A percentile compares a stretch with the other conserved stretches of the same genome.
Evolutionary conservation across 2,329 filamentous ascomycete genomes (phyloP).

Genomic region (Cryphonectria japonica): DNA sequence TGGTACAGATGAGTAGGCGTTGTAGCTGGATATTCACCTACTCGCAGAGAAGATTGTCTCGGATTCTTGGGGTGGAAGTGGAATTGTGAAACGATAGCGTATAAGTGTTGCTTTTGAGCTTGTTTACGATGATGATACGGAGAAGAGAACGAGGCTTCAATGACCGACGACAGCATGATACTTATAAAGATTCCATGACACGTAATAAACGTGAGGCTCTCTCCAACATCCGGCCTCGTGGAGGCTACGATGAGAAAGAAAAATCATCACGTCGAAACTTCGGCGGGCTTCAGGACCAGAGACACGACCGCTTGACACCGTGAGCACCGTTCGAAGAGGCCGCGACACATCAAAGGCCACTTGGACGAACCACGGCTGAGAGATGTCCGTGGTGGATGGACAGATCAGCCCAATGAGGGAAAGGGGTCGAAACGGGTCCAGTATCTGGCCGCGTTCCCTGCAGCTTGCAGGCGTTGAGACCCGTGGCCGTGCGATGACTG

Average conservation of each 20-base stretch:
- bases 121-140: not conserved
- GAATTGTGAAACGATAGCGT: not conserved
- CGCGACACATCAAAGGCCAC: not conserved
- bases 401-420: not conserved
- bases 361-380: not conserved
- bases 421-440: not conserved
- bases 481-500: not conserved
- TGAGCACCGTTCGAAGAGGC: not conserved
- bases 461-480: not conserved
- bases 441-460: not conserved
- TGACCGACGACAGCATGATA: not conserved
- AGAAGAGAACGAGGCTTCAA: not conserved
- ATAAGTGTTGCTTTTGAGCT: not conserved
- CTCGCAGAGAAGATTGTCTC: not conserved
- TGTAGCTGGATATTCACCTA: not conserved
- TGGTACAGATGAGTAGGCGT: not conserved
- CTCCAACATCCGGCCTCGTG: not conserved
- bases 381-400: not conserved
- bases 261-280: conserved; percentile 4
- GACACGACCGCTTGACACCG: not conserved
- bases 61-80: not conserved
- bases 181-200: not conserved
- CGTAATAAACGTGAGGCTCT: conserved; percentile 1
- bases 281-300: not conserved
- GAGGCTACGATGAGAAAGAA: conserved; percentile 1